Percentiles rank a stretch among this genome's conserved stretches.
These are phyloP conservation scores for Paramecium sonneborni DNA, from an alignment of 73 alveolate genomes.

Conservation along the genomic window DNA sequence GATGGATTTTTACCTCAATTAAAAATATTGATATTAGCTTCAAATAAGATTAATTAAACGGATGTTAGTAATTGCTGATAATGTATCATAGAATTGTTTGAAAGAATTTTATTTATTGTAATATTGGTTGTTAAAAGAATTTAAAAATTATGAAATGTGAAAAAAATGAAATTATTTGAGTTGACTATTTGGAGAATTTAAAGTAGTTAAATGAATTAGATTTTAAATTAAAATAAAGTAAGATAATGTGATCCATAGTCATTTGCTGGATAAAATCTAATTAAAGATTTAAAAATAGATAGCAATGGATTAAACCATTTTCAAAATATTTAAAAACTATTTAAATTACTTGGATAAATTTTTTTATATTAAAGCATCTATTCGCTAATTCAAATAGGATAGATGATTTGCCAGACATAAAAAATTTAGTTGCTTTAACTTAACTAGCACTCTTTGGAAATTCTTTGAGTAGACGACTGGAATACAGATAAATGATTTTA, in stretches of 20 bases:
- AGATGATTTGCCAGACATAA: conserved; percentile 82
- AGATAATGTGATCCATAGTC: conserved; percentile 78
- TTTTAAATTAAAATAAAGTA: conserved; percentile 73
- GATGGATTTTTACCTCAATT: conserved; percentile 82
- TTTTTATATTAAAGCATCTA: conserved; percentile 39
- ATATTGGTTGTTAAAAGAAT: conserved; percentile 75
- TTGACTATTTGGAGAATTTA: conserved; percentile 80
- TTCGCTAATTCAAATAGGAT: conserved; percentile 76
- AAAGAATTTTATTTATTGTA: conserved; percentile 79
- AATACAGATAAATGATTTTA: conserved; percentile 75
- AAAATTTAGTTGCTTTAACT: conserved; percentile 71
- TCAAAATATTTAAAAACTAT: conserved; percentile 71
- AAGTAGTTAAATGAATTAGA: conserved; percentile 79
- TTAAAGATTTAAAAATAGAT: conserved; percentile 75
- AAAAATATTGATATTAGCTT: conserved; percentile 68
- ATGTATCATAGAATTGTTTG: conserved; percentile 74
- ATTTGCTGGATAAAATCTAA: conserved; percentile 54
- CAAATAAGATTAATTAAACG: conserved; percentile 76
- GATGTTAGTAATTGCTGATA: conserved; percentile 75
- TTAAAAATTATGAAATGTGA: conserved; percentile 77
- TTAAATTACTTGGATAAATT: conserved; percentile 56
- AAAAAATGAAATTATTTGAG: conserved; percentile 76
- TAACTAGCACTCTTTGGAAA: conserved; percentile 69
- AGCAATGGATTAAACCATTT: conserved; percentile 80
- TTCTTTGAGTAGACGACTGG: conserved; percentile 82